Percentiles rank a stretch among this genome's conserved stretches.
Conservation (phyloP, 345 rosid species). For the Citrus medica region DNA sequence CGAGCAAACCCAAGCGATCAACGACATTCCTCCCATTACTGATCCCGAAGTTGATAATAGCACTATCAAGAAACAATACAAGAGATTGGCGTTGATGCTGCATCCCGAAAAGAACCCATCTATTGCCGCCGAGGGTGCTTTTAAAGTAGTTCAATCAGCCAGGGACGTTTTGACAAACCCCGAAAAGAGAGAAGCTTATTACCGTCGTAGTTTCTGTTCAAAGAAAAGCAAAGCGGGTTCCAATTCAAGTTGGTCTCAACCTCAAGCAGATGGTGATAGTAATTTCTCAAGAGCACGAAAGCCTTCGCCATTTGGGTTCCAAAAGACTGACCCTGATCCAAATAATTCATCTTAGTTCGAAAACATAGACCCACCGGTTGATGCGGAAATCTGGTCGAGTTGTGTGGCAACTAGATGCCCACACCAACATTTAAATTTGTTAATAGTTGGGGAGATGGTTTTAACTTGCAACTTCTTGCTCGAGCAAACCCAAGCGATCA, state of each 20-base stretch:
- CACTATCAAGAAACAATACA: neutral
- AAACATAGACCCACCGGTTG: neutral
- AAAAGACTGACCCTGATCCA: neutral
- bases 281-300: neutral
- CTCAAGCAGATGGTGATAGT: neutral
- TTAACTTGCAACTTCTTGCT: too few relatives aligned
- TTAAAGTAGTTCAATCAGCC: neutral
- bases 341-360: too few relatives aligned
- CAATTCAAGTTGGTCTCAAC: neutral
- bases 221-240: too few relatives aligned
- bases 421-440: too few relatives aligned
- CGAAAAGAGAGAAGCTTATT: neutral
- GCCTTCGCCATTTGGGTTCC: neutral
- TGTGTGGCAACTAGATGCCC: too few relatives aligned
- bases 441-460: too few relatives aligned
- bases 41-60: neutral
- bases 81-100: neutral
- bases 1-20: too few relatives aligned
- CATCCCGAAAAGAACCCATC: neutral
- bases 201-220: too few relatives aligned
- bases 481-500: too few relatives aligned
- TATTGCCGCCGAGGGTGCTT: neutral
- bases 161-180: neutral
- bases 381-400: too few relatives aligned
- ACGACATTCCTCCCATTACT: neutral